Percentiles rank a stretch among this genome's conserved stretches.
Conservation (phyloP, 805 yeast species). For the Ogataea henricii region DNA sequence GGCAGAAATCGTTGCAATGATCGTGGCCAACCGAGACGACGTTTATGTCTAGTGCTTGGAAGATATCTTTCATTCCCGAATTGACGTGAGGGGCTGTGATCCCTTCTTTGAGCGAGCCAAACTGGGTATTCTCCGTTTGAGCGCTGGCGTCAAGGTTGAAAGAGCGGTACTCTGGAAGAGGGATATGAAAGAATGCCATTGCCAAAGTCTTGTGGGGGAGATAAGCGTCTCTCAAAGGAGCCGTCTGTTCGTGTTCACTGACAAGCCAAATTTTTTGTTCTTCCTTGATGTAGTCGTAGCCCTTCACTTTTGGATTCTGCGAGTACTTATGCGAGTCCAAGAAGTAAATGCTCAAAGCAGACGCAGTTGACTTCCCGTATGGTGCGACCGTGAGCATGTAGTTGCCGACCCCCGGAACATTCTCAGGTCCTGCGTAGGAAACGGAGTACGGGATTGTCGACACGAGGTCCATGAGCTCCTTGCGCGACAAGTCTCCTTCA, state of each 20-base stretch:
- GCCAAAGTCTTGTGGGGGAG: conserved; percentile 50
- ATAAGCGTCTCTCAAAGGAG: conserved; percentile 7
- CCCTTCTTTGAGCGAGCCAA: conserved; percentile 71
- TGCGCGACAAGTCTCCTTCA: conserved; percentile 69
- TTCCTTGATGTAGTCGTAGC: conserved; percentile 78
- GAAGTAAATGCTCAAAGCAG: conserved; percentile 66
- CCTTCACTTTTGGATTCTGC: conserved; percentile 64
- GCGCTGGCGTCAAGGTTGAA: conserved; percentile 29
- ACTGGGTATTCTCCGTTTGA: conserved; percentile 32
- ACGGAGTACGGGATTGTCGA: conserved; percentile 66
- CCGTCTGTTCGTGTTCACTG: conserved; percentile 8
- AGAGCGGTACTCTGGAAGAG: conserved; percentile 79
- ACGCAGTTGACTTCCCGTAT: conserved; percentile 32
- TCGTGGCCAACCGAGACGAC: conserved; percentile 91
- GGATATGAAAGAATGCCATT: conserved; percentile 95
- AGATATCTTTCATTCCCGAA: conserved; percentile 60
- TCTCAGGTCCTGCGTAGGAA: conserved; percentile 62
- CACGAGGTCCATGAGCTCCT: conserved; percentile 59
- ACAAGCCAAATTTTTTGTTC: conserved; percentile 26
- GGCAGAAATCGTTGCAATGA: conserved; percentile 91
- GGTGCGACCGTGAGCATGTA: conserved; percentile 58
- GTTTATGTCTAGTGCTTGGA: conserved; percentile 68
- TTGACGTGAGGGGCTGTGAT: conserved; percentile 77
- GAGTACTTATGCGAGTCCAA: conserved; percentile 84
- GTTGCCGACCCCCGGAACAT: conserved; percentile 82